phyloP scores from a whole-genome alignment of 352 stramenopile species.

The Phytophthora quininea region DNA sequence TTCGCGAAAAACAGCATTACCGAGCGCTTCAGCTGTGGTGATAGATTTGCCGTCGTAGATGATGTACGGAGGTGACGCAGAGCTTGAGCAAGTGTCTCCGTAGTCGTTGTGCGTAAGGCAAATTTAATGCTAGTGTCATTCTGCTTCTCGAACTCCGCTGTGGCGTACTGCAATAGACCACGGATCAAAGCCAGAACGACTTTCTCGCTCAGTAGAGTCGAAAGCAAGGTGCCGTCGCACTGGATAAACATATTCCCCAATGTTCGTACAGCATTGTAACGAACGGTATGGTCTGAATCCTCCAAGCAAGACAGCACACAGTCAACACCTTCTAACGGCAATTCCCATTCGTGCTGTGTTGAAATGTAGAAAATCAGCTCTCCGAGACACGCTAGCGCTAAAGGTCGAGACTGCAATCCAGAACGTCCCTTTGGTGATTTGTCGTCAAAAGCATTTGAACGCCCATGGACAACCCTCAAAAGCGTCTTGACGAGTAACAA shows the following conservation, averaged over 20 bases:
- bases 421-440: not conserved
- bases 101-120: slow-evolving; percentile 45
- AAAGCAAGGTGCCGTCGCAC: slow-evolving; percentile 34
- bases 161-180: slow-evolving; percentile 30
- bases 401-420: slow-evolving; percentile 25
- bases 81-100: slow-evolving; percentile 59
- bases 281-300: slow-evolving; percentile 41
- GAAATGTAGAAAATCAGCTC: slow-evolving; percentile 81
- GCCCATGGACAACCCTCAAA: slow-evolving; percentile 17
- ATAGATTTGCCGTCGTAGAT: slow-evolving; percentile 26
- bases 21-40: slow-evolving; percentile 31
- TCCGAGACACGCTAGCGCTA: slow-evolving; percentile 63
- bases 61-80: slow-evolving; percentile 50
- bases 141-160: not conserved
- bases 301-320: slow-evolving; percentile 48
- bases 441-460: not conserved
- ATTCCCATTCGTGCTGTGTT: slow-evolving; percentile 53
- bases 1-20: slow-evolving; percentile 50
- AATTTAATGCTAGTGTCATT: slow-evolving; percentile 14
- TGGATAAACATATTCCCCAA: slow-evolving; percentile 75
- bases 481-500: slow-evolving; percentile 51
- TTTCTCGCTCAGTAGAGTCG: slow-evolving; percentile 49
- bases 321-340: slow-evolving; percentile 38
- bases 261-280: slow-evolving; percentile 65
- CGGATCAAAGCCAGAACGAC: slow-evolving; percentile 40